Evolutionary conservation across 78 protist species (phyloP), one percentile per base, ranked within the genome.

Genomic region (Dictyostelium purpureum): DNA sequence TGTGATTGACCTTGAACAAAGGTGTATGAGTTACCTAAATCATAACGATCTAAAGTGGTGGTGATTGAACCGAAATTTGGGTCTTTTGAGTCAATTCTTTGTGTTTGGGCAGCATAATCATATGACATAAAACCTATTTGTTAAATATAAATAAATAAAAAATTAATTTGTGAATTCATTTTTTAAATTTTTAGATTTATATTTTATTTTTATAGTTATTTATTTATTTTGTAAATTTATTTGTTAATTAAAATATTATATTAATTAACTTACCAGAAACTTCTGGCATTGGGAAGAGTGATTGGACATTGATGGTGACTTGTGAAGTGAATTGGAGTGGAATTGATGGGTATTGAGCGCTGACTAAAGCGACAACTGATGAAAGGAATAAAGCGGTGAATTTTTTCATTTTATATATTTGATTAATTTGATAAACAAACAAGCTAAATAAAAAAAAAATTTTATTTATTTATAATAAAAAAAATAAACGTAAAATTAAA

Each of bases 21-120:
- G 63, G 21, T 61, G 47, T 40, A 78, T 24, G 42, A 31, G 31
- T 56, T 42, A n/a, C 42, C 49, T 28, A 33, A 33, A 43, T 78
- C 87, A 35, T 78, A 59, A 42, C 87, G 51, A 21, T 78, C 87
- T 24, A 78, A 28, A 0, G 71, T 78, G 6, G 87, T 78, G 0
- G 19, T 9, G 12, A 75, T 37, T 61, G 37, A 63, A 24, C 87
- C 87, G 18, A 63, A 43, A 37, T 21, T 28, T 75, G 43, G 54
- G 33, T 75, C 59, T 26, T n/a, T 49, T 31, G 54, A 75, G 4
- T 42, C 67, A 37, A 49, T 57, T 57, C 74, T 43, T 78, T 78
- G 87, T 21, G 43, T 33, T 56, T 10, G 56, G 3, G 40, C 26
- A 12, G 21, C 28, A 21, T 56, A 78, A 14, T 49, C 43, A 43